Percentiles rank a stretch among this genome's conserved stretches.
Evolutionary conservation across 2,329 filamentous ascomycete species (phyloP).

Genomic region (Alternaria burnsii): DNA sequence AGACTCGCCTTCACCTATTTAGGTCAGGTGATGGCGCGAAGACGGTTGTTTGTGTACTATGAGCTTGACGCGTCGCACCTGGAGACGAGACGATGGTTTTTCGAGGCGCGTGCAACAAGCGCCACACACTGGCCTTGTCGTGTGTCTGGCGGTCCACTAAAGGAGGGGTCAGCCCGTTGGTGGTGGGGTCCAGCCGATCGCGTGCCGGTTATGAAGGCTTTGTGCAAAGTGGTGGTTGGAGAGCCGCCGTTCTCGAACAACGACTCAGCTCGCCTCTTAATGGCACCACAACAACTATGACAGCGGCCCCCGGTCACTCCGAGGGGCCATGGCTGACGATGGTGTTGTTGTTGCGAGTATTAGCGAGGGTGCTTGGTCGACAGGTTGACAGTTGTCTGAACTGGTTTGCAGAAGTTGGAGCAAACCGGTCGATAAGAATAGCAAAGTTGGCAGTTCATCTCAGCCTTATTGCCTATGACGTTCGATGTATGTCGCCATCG

Average conservation of each 20-base stretch:
- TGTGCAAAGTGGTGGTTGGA: slow-evolving; percentile 40
- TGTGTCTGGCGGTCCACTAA: slow-evolving; percentile 37
- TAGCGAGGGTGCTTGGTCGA: slow-evolving; percentile 9
- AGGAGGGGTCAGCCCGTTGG: slow-evolving; percentile 45
- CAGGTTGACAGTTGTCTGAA: slow-evolving; percentile 18
- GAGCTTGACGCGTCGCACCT: slow-evolving; percentile 43
- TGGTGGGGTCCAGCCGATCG: slow-evolving; percentile 45
- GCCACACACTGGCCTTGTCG: slow-evolving; percentile 34
- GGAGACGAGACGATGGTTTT: slow-evolving; percentile 38
- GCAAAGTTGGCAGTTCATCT: slow-evolving; percentile 36
- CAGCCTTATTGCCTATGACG: slow-evolving; percentile 45
- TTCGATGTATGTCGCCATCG: slow-evolving; percentile 36
- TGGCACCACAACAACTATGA: slow-evolving; percentile 26
- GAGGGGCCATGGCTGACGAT: slow-evolving; percentile 27
- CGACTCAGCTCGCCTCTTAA: slow-evolving; percentile 38
- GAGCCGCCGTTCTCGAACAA: slow-evolving; percentile 42
- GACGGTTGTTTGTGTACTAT: slow-evolving; percentile 45
- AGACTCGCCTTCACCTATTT: slow-evolving; percentile 8
- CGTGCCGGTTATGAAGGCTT: slow-evolving; percentile 41
- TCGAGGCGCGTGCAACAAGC: slow-evolving; percentile 36
- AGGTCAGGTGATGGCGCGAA: slow-evolving; percentile 47
- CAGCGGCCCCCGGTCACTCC: slow-evolving; percentile 37
- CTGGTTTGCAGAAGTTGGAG: slow-evolving; percentile 16
- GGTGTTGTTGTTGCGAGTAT: slow-evolving; percentile 17
- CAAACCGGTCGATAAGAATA: slow-evolving; percentile 16